phyloP scores from a whole-genome alignment of 805 yeast genomes.

The Candida qinlingensis region DNA sequence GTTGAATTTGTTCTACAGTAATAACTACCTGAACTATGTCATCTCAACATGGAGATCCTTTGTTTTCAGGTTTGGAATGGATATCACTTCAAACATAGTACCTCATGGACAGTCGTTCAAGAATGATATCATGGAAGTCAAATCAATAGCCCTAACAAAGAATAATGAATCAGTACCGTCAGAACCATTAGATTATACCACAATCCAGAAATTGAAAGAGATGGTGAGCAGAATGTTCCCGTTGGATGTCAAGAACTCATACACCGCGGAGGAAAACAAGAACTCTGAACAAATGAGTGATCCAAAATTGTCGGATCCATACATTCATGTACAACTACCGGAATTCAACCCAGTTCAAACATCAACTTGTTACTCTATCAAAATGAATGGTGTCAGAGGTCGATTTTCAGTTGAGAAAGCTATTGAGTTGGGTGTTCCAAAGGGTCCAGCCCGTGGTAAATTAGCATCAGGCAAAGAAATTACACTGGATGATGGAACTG shows the following conservation, averaged over 20 bases:
- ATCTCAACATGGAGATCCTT: conserved; percentile 83
- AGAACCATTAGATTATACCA: conserved; percentile 3
- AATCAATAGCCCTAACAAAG: conserved; percentile 10
- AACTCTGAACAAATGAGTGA: conserved; percentile 23
- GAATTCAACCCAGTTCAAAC: conserved; percentile 13
- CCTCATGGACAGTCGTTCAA: conserved; percentile 19
- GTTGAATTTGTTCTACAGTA: conserved; percentile 51
- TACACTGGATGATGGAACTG: conserved; percentile 50
- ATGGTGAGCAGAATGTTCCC: conserved; percentile 57
- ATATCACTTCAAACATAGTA: conserved; percentile 32
- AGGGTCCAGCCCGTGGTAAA: conserved; percentile 51
- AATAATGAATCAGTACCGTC: background rate
- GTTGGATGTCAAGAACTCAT: conserved; percentile 33
- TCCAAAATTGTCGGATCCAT: conserved; percentile 30
- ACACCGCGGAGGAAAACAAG: conserved; percentile 29
- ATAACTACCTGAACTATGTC: conserved; percentile 43
- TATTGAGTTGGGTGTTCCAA: conserved; percentile 58
- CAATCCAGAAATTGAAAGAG: conserved; percentile 7
- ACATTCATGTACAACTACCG: conserved; percentile 34
- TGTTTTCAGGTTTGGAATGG: conserved; percentile 72
- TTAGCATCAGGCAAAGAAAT: conserved; percentile 60
- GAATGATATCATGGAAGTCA: conserved; percentile 31
- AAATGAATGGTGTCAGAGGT: conserved; percentile 67
- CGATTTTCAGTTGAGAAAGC: conserved; percentile 68
- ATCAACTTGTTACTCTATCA: conserved; percentile 64